These are phyloP conservation scores for Prunus davidiana DNA, from an alignment of 306 rosid genomes.

Conservation along the genomic window DNA sequence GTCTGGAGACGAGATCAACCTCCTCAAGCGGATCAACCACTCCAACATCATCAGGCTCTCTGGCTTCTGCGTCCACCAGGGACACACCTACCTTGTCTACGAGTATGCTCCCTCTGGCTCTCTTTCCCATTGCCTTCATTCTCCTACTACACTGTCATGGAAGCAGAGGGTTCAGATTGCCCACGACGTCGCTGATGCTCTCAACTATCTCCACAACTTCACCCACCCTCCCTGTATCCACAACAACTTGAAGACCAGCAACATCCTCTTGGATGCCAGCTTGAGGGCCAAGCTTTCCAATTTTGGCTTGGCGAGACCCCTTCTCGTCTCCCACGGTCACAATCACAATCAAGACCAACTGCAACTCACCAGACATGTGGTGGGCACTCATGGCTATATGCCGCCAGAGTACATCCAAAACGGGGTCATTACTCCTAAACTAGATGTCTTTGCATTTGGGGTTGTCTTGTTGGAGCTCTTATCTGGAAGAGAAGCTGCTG, in stretches of 20 bases:
- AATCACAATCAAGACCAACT: constrained; percentile 24
- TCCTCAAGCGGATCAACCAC: constrained; percentile 64
- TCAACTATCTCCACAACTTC: constrained; percentile 71
- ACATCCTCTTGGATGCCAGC: constrained; percentile 54
- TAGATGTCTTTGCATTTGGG: constrained; percentile 73
- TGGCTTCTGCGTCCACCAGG: constrained; percentile 62
- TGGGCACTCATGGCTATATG: constrained; percentile 83
- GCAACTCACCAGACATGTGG: constrained; percentile 67
- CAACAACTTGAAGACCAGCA: constrained; percentile 62
- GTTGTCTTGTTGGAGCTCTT: constrained; percentile 67
- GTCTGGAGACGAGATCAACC: constrained; percentile 42
- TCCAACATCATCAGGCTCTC: constrained; percentile 68
- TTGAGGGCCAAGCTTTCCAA: constrained; percentile 61
- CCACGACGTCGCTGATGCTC: constrained; percentile 58
- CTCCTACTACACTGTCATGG: constrained; percentile 39
- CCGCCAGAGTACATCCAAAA: constrained; percentile 68
- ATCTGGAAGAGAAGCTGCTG: constrained; percentile 56
- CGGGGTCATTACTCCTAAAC: constrained; percentile 63
- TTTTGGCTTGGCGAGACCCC: constrained; percentile 58
- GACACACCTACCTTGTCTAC: constrained; percentile 64
- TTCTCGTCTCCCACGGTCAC: background rate
- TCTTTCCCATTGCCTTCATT: constrained; percentile 50
- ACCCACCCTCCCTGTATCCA: constrained; percentile 55
- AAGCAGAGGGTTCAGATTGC: constrained; percentile 73
- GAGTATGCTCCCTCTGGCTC: constrained; percentile 64